phyloP scores from a whole-genome alignment of 2,329 filamentous ascomycete species.

The Polychaeton citri region DNA sequence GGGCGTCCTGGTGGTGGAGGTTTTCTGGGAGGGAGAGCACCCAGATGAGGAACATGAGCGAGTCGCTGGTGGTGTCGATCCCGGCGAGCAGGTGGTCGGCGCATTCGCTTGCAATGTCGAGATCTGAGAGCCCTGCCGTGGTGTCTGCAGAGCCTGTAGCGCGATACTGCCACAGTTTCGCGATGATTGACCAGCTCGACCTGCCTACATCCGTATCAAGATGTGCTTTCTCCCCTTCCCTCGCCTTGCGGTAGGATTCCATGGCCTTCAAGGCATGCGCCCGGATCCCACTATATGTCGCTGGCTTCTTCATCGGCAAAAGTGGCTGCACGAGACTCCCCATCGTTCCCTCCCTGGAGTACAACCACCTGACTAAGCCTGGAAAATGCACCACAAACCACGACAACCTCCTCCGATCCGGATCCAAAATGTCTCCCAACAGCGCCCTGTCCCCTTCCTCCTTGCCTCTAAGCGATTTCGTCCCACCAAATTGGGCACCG shows the following conservation, averaged over 20 bases:
- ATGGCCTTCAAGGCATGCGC: too few relatives aligned
- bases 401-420: too few relatives aligned
- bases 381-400: too few relatives aligned
- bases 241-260: too few relatives aligned
- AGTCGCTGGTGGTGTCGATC: conserved; percentile 41
- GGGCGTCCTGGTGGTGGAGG: conserved; percentile 28
- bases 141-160: conserved; percentile 11
- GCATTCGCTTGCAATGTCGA: conserved; percentile 40
- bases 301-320: too few relatives aligned
- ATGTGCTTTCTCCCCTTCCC: too few relatives aligned
- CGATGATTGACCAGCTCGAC: conserved; percentile 37
- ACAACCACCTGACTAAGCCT: too few relatives aligned
- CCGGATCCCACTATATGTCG: too few relatives aligned
- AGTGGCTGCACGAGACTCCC: too few relatives aligned
- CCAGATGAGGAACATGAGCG: conserved; percentile 39
- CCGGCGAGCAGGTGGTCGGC: conserved; percentile 42
- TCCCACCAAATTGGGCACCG: conserved; percentile 30
- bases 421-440: conserved; percentile 34
- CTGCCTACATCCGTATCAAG: conserved; percentile 32
- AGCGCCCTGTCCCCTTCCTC: conserved; percentile 26
- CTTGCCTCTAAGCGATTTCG: conserved; percentile 28
- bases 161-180: conserved; percentile 25
- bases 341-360: too few relatives aligned
- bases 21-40: conserved; percentile 34
- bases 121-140: conserved; percentile 12